Base-by-base conservation (phyloP, 1,139 yeast genomes). In the Magnusiomyces paraingens region DNA sequence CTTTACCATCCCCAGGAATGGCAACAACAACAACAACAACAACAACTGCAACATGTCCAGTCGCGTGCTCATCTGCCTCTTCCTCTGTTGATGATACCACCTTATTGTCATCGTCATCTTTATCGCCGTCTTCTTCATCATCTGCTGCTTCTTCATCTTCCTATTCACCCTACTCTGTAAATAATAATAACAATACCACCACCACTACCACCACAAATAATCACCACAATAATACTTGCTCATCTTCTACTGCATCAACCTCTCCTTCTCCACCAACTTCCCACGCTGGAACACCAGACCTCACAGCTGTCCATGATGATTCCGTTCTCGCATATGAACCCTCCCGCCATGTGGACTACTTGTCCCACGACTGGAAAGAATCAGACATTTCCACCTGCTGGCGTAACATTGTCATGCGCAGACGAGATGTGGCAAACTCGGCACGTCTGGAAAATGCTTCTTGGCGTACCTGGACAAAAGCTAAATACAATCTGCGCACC, bases 351-450 rank as follows among this genome's bases (percentile, higher is more conserved):
- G 99, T 93, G 15, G 99, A 93, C 72, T 93, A 93, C 69, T 76
- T 93, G 47, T 87, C 96, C 3, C 96, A 93, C 67, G 80, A 93
- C 66, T 93, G 99, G 99, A 89, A 89, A 64, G 98, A 91, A 61
- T 75, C 83, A 3, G 99, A 93, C 68, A 88, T 93, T 43, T 86
- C 95, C 14, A 87, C 87, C 61, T 88, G 96, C 41, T 93, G 99
- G 99, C 78, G 96, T 60, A 93, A 93, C 68, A 86, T 93, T 58
- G 91, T 89, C 49, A 73, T 83, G 59, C 84, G 87, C 63, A 80
- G 96, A 52, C 86, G 86, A 52, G 75, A 73, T 54, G 73, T 74
- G 62, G 76, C 77, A 45, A 75, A 79, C 79, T 69, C 78, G n/a
- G 81, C 82, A 6, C 76, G 95, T 48, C 75, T 86, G 51, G 95